Base-by-base conservation (phyloP, 192 early-diverging fungal genomes). In the Coemansia biformis region DNA sequence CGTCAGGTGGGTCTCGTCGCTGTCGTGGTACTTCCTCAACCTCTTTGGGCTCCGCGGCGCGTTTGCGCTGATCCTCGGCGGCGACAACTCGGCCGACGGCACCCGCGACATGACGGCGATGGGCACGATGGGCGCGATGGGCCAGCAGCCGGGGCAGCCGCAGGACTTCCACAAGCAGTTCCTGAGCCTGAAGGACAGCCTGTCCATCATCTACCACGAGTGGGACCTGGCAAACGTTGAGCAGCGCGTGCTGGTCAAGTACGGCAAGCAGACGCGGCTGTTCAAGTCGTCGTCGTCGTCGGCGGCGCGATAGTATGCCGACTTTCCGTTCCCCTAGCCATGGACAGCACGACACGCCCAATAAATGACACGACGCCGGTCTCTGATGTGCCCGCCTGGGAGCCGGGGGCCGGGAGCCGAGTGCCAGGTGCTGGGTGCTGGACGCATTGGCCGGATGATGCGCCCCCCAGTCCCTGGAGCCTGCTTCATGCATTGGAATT, bases 1-100 rank as follows among this genome's bases (percentile, higher is more conserved):
- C 63, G 93, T 94, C 18, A 81, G 83, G 18, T 98, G 93, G 94
- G 95, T 98, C 4, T 95, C 92, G 13, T 92, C 90, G 8, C 70
- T 98, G 18, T 96, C 92, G 5, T 96, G 93, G 95, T 98, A 98
- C 79, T 98, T 98, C 68, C 66, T 98, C 24, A 96, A 95, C 63
- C 66, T 98, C 45, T 95, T 98, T 81, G 95, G 95, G 46, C 79
- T 98, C 34, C 80, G 84, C 45, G 86, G 85, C 54, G 88, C 95
- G 15, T 98, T 91, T 64, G 83, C 88, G 38, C 81, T 98, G 30
- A 83, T 98, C 51, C 71, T 98, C 2, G 95, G 93, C 36, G 86
- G 89, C 44, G 89, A 83, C 26, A 94, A 94, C 71, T 78, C 90
- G 49, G 91, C 87, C 18, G 86, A 85, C 55, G 86, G 86, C 11